Base-by-base conservation (phyloP, 2,329 filamentous ascomycete species). In the Herpotrichia juniperi region DNA sequence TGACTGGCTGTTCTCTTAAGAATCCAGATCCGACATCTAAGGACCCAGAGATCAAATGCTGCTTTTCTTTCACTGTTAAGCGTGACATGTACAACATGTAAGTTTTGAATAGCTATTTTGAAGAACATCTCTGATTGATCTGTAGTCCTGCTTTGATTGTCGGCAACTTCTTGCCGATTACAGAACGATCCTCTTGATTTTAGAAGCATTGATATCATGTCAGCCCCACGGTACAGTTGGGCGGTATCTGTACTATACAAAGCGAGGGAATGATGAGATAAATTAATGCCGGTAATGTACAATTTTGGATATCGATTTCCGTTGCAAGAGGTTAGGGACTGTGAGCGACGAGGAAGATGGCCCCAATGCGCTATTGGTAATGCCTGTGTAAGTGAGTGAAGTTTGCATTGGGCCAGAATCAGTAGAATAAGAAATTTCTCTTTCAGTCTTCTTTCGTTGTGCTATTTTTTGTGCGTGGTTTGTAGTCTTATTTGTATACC, bases 41-140 rank as follows among this genome's bases (percentile, higher is more conserved):
- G 39, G 84, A 88, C 48, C 85, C 88, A 17, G 86, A 90, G 32
- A 87, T 97, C 53, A 89, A 91, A 69, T 99, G 94, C 73, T 97
- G 93, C 73, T 99, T 99, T 75, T 97, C 93, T 0, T 97, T 99
- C 72, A 96, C 93, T 51, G 96, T 99, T 62, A 86, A 92, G 65
- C 87, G 93, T 68, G 94, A 99, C 77, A 90, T 91, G 56, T 91
- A 97, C 75, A 96, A 97, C 70, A 91, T 99, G 94, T 97, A 78
- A 83, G 93, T 78, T 28, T 12, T 7, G 22, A 30, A 8, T 16
- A 12, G 11, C 14, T 21, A 12, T 11, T 25, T 1, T 3, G 9
- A 22, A 21, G 8, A 11, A 8, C 56, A 51, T 42, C 42, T 48
- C 76, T 81, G 58, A 80, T 53, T 10, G 11, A 49, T 24, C 6